Evolutionary conservation across 2,329 filamentous ascomycete genomes (phyloP).

Genomic region (Exophiala sp.): DNA sequence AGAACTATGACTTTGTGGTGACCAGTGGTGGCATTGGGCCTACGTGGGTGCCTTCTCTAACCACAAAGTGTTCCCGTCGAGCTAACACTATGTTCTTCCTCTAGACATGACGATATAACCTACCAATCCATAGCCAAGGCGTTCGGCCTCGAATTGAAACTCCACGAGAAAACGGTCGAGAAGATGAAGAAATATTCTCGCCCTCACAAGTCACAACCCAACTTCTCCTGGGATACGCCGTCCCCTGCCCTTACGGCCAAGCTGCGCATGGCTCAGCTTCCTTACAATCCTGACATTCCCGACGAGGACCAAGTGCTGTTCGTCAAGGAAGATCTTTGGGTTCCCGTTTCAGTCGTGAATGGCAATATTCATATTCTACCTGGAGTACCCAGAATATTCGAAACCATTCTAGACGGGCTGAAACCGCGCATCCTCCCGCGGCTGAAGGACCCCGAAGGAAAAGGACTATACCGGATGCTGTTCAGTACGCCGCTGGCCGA

Average conservation of each 20-base stretch:
- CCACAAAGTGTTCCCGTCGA: neutral
- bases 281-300: slow-evolving; percentile 62
- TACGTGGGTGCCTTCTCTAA: slow-evolving; percentile 56
- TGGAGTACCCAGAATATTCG: slow-evolving; percentile 79
- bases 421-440: slow-evolving; percentile 66
- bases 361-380: slow-evolving; percentile 91
- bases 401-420: slow-evolving; percentile 68
- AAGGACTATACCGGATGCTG: slow-evolving; percentile 69
- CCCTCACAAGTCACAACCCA: slow-evolving; percentile 63
- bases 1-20: slow-evolving; percentile 86
- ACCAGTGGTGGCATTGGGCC: slow-evolving; percentile 94
- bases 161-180: slow-evolving; percentile 69
- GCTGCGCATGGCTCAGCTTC: slow-evolving; percentile 83
- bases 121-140: slow-evolving; percentile 91
- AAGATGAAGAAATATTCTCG: slow-evolving; percentile 79
- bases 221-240: slow-evolving; percentile 79
- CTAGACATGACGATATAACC: slow-evolving; percentile 92
- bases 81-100: neutral
- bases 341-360: slow-evolving; percentile 81
- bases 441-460: slow-evolving; percentile 71
- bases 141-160: slow-evolving; percentile 67
- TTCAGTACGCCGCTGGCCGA: slow-evolving; percentile 85
- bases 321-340: slow-evolving; percentile 76
- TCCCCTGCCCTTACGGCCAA: slow-evolving; percentile 73
- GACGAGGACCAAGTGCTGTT: slow-evolving; percentile 71